Evolutionary conservation across 768 basidiomycete genomes (phyloP), one percentile per base, ranked within the genome.

Genomic region (Suillus fuscotomentosus): DNA sequence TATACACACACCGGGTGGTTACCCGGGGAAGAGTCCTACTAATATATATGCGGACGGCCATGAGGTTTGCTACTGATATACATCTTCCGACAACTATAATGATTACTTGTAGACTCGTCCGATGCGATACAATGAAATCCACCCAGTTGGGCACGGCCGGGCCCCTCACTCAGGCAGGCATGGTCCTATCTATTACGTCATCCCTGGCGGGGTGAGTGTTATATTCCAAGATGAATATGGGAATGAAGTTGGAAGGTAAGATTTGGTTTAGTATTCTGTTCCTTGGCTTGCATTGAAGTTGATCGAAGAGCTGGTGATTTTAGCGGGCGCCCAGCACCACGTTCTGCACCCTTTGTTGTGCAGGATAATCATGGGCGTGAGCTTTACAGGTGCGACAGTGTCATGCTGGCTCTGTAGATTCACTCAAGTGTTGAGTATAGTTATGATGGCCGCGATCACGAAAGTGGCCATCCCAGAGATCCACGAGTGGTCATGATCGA

Each of bases 171-270:
- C 72, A 65, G 60, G 70, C 17, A 69, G 70, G 50, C 72, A 70
- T 8, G 66, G 68, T 66, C 66, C 84, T 73, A 68, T 79, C 77
- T 80, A 80, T 71, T 91, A 90, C 67, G 84, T 91, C 67, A 82
- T 90, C 57, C 89, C 90, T 43, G 81, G 80, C 20, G 89, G 88
- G 24, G 77, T 85, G 65, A 83, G 86, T 64, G 85, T 90, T 6
- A 82, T 90, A 54, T 90, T 91, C 68, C 82, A 87, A 72, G 89
- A 90, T 69, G 84, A 86, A 67, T 74, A 80, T 22, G 89, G 89
- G 24, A 83, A 84, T 62, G 87, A 87, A 69, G 84, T 89, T 31
- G 83, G 84, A 3, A 84, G 88, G 88, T 86, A 75, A 61, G 70
- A 20, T 42, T 17, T 42, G 2, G 56, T 42, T 41, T 41, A 9